These are phyloP conservation scores for Cronartium ribicola DNA, from an alignment of 1,284 basidiomycete species.

Conservation along the genomic window DNA sequence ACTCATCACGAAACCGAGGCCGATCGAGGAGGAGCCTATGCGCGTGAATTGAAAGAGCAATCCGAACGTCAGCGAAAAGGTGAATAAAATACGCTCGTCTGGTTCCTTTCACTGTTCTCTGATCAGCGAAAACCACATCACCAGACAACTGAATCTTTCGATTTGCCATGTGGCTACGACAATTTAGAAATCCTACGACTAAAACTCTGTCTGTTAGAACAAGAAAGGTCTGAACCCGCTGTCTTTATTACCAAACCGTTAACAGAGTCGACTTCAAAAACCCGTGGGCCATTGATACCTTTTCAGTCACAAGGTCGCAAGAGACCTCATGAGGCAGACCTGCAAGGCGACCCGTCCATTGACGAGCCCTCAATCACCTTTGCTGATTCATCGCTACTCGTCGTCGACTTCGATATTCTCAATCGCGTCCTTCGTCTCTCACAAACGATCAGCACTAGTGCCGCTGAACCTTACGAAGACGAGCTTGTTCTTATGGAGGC, in stretches of 20 bases:
- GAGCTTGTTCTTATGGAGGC: conserved; percentile 1
- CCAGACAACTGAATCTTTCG: neutral
- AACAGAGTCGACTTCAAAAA: neutral
- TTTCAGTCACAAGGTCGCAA: neutral
- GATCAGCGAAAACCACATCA: neutral
- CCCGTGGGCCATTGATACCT: neutral
- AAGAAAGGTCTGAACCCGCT: neutral
- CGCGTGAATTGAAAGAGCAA: neutral
- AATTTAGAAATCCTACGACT: neutral
- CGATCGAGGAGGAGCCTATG: neutral
- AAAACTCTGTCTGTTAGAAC: neutral
- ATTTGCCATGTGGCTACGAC: neutral
- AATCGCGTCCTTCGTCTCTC: conserved; percentile 1
- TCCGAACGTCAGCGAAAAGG: neutral
- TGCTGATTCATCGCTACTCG: neutral
- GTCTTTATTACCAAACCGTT: neutral
- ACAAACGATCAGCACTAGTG: neutral
- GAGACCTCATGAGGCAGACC: neutral
- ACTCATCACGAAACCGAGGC: no score
- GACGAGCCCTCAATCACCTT: neutral
- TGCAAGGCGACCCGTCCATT: neutral
- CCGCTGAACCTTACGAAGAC: neutral
- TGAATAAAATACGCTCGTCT: neutral
- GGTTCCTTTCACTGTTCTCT: neutral
- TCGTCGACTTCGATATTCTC: neutral